These are phyloP conservation scores for Brassica balearica DNA, from an alignment of 441 rosid species.

Conservation along the genomic window DNA sequence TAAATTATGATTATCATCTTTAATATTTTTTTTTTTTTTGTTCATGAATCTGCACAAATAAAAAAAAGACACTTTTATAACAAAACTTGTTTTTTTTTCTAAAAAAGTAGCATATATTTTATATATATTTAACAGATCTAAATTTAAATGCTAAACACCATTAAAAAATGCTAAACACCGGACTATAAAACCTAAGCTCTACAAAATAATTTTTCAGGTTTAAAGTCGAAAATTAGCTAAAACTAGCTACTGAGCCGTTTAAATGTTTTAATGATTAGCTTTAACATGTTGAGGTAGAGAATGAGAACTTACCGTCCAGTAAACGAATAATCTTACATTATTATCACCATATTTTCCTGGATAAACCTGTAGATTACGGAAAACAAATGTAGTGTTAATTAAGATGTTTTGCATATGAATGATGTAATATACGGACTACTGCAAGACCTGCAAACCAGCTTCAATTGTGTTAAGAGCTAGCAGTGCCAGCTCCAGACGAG, in stretches of 20 bases:
- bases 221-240: constrained; percentile 50
- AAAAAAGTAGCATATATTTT: too few relatives aligned
- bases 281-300: background rate
- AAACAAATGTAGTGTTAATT: background rate
- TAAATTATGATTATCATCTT: background rate
- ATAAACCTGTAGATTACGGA: constrained; percentile 45
- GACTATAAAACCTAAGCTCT: background rate
- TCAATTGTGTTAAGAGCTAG: constrained; percentile 47
- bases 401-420: background rate
- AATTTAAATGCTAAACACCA: too few relatives aligned
- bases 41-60: background rate
- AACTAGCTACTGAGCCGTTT: constrained; percentile 39
- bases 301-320: background rate
- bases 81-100: too few relatives aligned
- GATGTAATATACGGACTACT: background rate
- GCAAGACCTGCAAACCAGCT: constrained; percentile 57
- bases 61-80: background rate
- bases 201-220: background rate
- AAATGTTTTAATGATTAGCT: background rate
- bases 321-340: constrained; percentile 27
- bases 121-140: too few relatives aligned
- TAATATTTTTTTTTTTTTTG: too few relatives aligned
- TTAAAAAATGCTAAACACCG: background rate
- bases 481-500: constrained; percentile 31
- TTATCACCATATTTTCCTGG: constrained; percentile 52